Percentiles rank a stretch among this genome's conserved stretches.
phyloP scores from a whole-genome alignment of 164 flowering plant species.

The Liquidambar formosana region DNA sequence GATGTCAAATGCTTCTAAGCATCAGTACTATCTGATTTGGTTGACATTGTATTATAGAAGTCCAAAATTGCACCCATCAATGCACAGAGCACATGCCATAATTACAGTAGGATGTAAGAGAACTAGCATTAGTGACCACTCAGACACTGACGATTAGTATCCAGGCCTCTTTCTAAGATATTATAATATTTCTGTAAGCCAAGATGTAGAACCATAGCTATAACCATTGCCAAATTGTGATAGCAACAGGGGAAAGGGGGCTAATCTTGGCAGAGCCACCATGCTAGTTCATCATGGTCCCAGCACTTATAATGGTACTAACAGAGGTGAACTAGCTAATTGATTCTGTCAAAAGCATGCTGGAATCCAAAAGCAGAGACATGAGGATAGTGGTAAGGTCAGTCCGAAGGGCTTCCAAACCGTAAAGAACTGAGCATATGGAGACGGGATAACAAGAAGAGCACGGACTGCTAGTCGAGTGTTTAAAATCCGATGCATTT shows the following conservation, averaged over 20 bases:
- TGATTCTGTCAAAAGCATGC: background rate
- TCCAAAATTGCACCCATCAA: background rate
- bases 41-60: background rate
- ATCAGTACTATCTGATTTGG: too few relatives aligned
- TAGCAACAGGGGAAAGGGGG: background rate
- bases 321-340: background rate
- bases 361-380: background rate
- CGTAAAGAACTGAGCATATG: slow-evolving; percentile 84
- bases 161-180: background rate
- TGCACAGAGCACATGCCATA: background rate
- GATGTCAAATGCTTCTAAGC: too few relatives aligned
- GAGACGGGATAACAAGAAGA: slow-evolving; percentile 71
- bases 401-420: slow-evolving; percentile 80
- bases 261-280: background rate
- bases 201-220: background rate
- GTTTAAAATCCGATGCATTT: slow-evolving; percentile 76
- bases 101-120: slow-evolving; percentile 5
- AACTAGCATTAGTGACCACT: background rate
- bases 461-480: slow-evolving; percentile 90
- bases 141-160: background rate
- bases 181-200: background rate
- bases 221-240: background rate
- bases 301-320: background rate
- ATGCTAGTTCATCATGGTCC: background rate
- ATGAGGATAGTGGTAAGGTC: background rate